These are phyloP conservation scores for Sporothrix dimorphospora DNA, from an alignment of 2,329 filamentous ascomycete species.

Conservation along the genomic window DNA sequence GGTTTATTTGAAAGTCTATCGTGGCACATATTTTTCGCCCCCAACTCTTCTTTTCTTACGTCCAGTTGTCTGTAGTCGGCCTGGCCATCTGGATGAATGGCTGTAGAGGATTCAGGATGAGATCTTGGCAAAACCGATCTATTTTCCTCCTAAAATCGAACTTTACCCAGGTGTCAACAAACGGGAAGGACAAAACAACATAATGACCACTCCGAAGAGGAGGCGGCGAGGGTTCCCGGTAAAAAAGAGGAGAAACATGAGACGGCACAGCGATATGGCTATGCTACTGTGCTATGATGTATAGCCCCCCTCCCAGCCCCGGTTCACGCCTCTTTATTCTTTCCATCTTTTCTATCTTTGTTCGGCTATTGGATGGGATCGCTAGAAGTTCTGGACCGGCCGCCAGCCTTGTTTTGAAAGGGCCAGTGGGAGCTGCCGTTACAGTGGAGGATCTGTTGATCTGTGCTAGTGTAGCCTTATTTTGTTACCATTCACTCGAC, in stretches of 20 bases:
- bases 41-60: neutral
- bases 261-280: slow-evolving; percentile 4
- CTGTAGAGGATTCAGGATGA: slow-evolving; percentile 17
- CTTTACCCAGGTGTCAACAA: neutral
- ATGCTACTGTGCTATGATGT: neutral
- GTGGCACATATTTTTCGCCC: slow-evolving; percentile 4
- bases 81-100: slow-evolving; percentile 16
- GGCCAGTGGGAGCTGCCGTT: neutral
- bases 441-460: neutral
- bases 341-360: neutral
- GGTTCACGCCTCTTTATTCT: neutral
- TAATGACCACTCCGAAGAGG: neutral
- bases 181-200: neutral
- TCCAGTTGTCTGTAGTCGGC: neutral
- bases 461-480: slow-evolving; percentile 2
- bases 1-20: neutral
- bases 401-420: neutral
- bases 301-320: neutral
- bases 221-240: neutral
- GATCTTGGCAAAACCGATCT: neutral
- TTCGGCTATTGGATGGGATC: neutral
- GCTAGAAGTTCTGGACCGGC: neutral
- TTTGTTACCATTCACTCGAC: neutral
- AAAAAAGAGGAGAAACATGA: neutral
- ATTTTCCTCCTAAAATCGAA: neutral